Base-by-base conservation (phyloP, 2,329 filamentous ascomycete genomes). In the Septoria linicola region DNA sequence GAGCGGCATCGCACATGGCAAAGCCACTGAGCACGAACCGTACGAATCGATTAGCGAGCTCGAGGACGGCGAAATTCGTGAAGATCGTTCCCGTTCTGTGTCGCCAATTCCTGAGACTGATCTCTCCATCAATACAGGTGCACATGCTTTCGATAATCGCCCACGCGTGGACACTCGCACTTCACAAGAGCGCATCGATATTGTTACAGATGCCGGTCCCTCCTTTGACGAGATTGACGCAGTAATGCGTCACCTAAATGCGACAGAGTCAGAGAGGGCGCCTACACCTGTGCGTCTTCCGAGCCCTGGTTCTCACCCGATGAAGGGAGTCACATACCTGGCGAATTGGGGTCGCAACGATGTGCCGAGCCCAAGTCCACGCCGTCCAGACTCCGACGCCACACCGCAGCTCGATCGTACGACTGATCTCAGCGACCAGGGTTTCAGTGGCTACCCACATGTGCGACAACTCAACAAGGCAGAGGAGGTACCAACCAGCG, bases 181-280 rank as follows among this genome's bases (percentile, higher is more conserved):
- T 13, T 49, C 46, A 6, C 53, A 45, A 39, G 54, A 59, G 16
- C 51, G 59, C 31, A 55, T 63, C 19, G 55, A 53, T 27, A 50
- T 43, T 7, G 59, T 56, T 7, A 52, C 57, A n/a, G 54, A 58
- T 4, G 44, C 56, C 3, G 67, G 75, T 43, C 72, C 75, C 27
- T 76, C 84, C 0, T 88, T 88, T 61, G 85, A 92, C 60, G 90
- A 96, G 66, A 91, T 96, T 63, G 91, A 96, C 73, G 89, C 87
- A 37, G 84, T 96, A 45, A 96, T 97, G 89, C 82, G 85, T 58
- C 86, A 93, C 54, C 80, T 96, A 62, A 85, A 89, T 62, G 80
- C 84, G 52, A 81, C 78, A 41, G 83, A 89, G 1, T 83, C 85
- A 65, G 84, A 83, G 63, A 73, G 73, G 6, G 68, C 75, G 11